Conservation (phyloP, 2,329 filamentous ascomycete genomes). For the Alternaria solani region DNA sequence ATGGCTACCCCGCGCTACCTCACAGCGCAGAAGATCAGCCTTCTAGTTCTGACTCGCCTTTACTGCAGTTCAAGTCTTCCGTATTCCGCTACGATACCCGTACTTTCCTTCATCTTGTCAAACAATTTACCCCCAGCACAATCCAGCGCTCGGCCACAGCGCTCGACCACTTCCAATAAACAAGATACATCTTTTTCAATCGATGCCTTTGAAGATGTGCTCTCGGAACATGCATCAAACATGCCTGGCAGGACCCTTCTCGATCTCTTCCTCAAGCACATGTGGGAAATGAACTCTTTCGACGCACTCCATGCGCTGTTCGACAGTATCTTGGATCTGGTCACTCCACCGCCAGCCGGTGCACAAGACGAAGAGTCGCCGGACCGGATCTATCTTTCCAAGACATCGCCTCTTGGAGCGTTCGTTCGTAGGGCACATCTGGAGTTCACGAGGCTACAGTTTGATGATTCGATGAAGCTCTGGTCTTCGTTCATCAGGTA, state of each 20-base stretch:
- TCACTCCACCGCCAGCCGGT: constrained; percentile 59
- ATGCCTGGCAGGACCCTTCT: constrained; percentile 83
- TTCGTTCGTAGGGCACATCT: constrained; percentile 80
- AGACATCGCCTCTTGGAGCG: constrained; percentile 79
- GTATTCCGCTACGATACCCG: constrained; percentile 72
- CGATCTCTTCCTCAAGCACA: constrained; percentile 79
- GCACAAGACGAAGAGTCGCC: constrained; percentile 30
- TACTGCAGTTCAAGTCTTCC: constrained; percentile 78
- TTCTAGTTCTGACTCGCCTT: constrained; percentile 81
- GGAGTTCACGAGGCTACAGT: constrained; percentile 82
- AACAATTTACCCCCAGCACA: constrained; percentile 62
- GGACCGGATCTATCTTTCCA: constrained; percentile 68
- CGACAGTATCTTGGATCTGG: constrained; percentile 62
- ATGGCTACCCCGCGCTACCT: constrained; percentile 78
- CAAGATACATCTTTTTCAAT: constrained; percentile 45
- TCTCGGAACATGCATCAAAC: constrained; percentile 56
- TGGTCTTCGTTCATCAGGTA: constrained; percentile 87
- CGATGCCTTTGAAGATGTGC: constrained; percentile 57
- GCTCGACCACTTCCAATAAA: constrained; percentile 40
- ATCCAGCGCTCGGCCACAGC: constrained; percentile 32
- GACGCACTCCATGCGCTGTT: constrained; percentile 84
- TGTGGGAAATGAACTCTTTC: constrained; percentile 86
- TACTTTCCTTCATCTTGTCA: constrained; percentile 80
- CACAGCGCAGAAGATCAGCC: constrained; percentile 85
- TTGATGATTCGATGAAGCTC: constrained; percentile 77